Base-by-base conservation (phyloP, 768 basidiomycete species). In the Boletus huronensis region DNA sequence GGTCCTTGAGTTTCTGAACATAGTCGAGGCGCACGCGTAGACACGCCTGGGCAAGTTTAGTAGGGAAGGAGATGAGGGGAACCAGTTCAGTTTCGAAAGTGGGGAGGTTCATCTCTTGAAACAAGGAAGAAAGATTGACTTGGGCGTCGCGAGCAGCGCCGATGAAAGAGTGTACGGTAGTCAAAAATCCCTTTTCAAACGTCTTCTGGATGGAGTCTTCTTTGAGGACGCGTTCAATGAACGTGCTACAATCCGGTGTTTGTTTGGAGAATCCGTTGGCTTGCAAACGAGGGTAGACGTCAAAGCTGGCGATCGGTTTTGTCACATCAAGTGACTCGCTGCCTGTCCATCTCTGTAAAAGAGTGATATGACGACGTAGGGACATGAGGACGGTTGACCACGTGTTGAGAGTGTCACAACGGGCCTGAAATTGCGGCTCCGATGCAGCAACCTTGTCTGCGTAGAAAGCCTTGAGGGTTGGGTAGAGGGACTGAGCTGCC, bases 181-280 rank as follows among this genome's bases (percentile, higher is more conserved):
- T 85, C 62, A 93, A 79, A 60, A 89, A 91, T 14, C 89, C 88
- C 62, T 89, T 93, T 70, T 95, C 93, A 69, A 99, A 98, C 9
- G 91, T 93, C 57, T 88, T 82, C 70, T 95, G 90, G 64, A 98
- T 86, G n/a, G 88, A 88, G 64, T 98, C 96, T 70, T 98, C 96
- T 69, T 98, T 98, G 54, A 97, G 79, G 25, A 98, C 75, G 28
- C 93, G 84, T 69, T 98, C 97, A 32, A 98, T 88, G 69, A 98
- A 99, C 34, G 90, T 91, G 19, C 86, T 85, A 21, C 86, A 84
- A 60, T 87, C 87, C 5, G 83, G 69, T 42, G 77, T 74, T 47
- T 64, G 62, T 55, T 84, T 84, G 41, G 73, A 63, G 39, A 69
- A 65, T 10, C 70, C 73, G 50, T 70, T 71, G 50, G 56, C 57